Conservation (phyloP, 2,329 filamentous ascomycete species). For the Pseudopithomyces maydicus region DNA sequence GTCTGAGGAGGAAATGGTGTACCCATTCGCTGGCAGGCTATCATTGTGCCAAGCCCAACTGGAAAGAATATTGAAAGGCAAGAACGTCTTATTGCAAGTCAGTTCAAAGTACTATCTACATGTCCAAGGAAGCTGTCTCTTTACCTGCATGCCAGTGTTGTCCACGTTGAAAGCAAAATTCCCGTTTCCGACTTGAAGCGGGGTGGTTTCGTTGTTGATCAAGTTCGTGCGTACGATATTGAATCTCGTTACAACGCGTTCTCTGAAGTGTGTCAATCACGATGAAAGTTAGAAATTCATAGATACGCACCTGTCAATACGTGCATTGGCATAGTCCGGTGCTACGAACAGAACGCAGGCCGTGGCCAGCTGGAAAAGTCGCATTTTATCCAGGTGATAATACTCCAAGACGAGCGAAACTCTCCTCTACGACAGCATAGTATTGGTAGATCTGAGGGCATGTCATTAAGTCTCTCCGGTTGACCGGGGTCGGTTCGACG, state of each 20-base stretch:
- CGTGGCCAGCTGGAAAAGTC: background rate
- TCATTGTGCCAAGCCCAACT: slow-evolving; percentile 55
- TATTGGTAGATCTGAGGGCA: too few relatives aligned
- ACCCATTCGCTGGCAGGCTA: slow-evolving; percentile 45
- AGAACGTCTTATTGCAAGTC: slow-evolving; percentile 42
- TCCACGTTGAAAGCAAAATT: slow-evolving; percentile 55
- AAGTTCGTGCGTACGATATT: slow-evolving; percentile 56
- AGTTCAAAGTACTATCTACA: background rate
- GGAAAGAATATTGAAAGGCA: slow-evolving; percentile 49
- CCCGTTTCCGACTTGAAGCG: slow-evolving; percentile 57
- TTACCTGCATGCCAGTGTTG: slow-evolving; percentile 49
- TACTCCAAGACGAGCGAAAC: background rate
- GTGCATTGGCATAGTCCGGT: slow-evolving; percentile 1
- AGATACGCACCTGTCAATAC: slow-evolving; percentile 28
- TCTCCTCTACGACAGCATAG: background rate
- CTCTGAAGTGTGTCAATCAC: background rate
- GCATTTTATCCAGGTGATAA: background rate
- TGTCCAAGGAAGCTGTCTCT: background rate
- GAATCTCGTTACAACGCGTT: slow-evolving; percentile 42
- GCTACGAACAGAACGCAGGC: slow-evolving; percentile 2
- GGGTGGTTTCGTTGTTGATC: slow-evolving; percentile 52
- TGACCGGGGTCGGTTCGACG: background rate
- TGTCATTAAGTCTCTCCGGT: too few relatives aligned
- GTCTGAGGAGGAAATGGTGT: background rate
- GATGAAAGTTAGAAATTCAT: slow-evolving; percentile 14